Percentiles rank a stretch among this genome's conserved stretches.
phyloP scores from a whole-genome alignment of 768 basidiomycete genomes.

The Phanerodontia chrysosporium region DNA sequence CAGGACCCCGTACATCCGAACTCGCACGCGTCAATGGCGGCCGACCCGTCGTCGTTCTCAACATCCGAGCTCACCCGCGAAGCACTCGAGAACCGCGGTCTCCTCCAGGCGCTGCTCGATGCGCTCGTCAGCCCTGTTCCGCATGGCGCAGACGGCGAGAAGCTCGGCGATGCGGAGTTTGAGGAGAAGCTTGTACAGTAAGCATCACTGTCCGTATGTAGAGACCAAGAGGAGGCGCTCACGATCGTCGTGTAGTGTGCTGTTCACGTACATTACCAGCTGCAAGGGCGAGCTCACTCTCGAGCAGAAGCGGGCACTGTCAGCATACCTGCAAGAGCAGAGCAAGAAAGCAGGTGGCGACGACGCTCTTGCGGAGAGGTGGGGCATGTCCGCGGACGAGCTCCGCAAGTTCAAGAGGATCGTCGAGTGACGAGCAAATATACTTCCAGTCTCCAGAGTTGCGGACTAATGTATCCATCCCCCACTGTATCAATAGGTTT shows the following conservation, averaged over 20 bases:
- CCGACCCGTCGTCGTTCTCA: conserved; percentile 47
- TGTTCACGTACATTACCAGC: conserved; percentile 47
- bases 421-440: not conserved
- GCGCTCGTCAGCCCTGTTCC: conserved; percentile 55
- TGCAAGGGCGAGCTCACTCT: conserved; percentile 33
- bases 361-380: conserved; percentile 21
- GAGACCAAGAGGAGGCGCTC: not conserved
- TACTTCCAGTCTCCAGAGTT: not conserved
- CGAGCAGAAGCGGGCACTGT: conserved; percentile 28
- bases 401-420: not conserved
- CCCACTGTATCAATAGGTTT: not conserved
- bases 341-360: conserved; percentile 14
- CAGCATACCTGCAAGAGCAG: conserved; percentile 22
- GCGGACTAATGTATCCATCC: not conserved
- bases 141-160: conserved; percentile 64
- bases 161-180: conserved; percentile 55
- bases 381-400: conserved; percentile 19
- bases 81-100: conserved; percentile 43
- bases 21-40: conserved; percentile 63
- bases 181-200: conserved; percentile 62
- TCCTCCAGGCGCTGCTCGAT: conserved; percentile 48
- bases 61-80: conserved; percentile 47
- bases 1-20: conserved; percentile 55
- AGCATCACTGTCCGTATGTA: conserved; percentile 10
- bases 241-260: conserved; percentile 30